Conservation (phyloP, 1,284 basidiomycete genomes). For the Malassezia nana region DNA sequence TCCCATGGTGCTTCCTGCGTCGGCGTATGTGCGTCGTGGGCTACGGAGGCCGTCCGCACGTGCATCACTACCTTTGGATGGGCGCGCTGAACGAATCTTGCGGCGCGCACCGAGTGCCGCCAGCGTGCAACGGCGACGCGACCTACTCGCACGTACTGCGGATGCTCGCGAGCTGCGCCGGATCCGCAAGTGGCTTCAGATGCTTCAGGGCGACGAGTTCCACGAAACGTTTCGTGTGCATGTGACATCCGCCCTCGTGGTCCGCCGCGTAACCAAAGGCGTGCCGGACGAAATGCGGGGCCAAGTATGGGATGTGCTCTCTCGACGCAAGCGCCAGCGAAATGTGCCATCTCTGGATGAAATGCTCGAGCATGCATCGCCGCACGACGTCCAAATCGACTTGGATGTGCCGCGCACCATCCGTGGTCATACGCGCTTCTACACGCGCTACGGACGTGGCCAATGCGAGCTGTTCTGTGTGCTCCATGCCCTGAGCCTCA, state of each 20-base stretch:
- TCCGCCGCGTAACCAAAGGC: constrained; percentile 78
- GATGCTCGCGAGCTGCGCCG: constrained; percentile 25
- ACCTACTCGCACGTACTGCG: constrained; percentile 1
- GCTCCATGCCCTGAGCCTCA: constrained; percentile 77
- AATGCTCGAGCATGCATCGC: constrained; percentile 54
- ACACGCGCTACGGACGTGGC: constrained; percentile 83
- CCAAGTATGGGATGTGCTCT: constrained; percentile 79
- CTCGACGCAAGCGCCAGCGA: not conserved
- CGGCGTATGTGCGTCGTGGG: not conserved
- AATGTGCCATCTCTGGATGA: not conserved
- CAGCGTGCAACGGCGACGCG: constrained; percentile 13
- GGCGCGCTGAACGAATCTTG: not conserved
- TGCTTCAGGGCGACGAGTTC: constrained; percentile 25
- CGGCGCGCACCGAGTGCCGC: not conserved
- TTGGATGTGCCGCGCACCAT: constrained; percentile 95
- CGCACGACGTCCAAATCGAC: constrained; percentile 93
- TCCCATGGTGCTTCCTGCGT: not conserved
- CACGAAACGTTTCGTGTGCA: constrained; percentile 18
- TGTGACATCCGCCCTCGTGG: constrained; percentile 45
- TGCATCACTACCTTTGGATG: not conserved
- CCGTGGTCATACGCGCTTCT: constrained; percentile 84
- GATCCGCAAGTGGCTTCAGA: constrained; percentile 30
- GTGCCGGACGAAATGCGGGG: constrained; percentile 90
- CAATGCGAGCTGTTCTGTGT: constrained; percentile 65
- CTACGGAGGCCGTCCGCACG: not conserved